These are phyloP conservation scores for Tillandsia leiboldiana DNA, from an alignment of 176 grass and related monocot species.

Conservation along the genomic window DNA sequence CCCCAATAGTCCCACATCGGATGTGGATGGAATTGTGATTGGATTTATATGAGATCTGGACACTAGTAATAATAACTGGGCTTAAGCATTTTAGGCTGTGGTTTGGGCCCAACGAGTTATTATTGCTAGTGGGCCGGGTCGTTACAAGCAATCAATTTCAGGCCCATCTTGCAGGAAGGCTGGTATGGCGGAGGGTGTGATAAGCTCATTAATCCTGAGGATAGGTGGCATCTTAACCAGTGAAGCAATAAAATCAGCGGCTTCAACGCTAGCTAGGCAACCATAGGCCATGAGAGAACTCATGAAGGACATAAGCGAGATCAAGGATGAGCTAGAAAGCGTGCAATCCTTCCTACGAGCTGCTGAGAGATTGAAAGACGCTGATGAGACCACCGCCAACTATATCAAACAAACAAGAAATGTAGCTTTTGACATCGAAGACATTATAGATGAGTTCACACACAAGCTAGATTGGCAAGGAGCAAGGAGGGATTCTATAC, in stretches of 20 bases:
- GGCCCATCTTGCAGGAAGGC: no score
- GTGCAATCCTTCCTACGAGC: slow-evolving; percentile 21
- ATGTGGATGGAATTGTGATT: no score
- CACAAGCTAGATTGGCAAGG: slow-evolving; percentile 20
- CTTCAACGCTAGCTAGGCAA: slow-evolving; percentile 2
- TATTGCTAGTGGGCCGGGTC: no score
- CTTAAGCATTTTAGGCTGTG: no score
- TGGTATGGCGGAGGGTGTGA: slow-evolving; percentile 9
- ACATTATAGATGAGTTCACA: slow-evolving; percentile 27
- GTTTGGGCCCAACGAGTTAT: no score
- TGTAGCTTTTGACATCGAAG: slow-evolving; percentile 22
- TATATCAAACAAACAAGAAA: slow-evolving; percentile 19
- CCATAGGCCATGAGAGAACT: slow-evolving; percentile 16
- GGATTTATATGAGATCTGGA: no score
- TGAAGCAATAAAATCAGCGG: slow-evolving; percentile 6
- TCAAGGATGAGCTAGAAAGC: slow-evolving; percentile 26
- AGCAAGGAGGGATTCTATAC: slow-evolving; percentile 6
- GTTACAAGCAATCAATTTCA: no score
- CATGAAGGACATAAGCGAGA: slow-evolving; percentile 7
- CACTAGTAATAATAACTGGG: no score
- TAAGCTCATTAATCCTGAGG: slow-evolving; percentile 17
- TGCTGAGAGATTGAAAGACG: slow-evolving; percentile 13
- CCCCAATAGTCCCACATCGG: no score
- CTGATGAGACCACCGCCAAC: slow-evolving; percentile 7
- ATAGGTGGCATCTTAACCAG: slow-evolving; percentile 6